Base-by-base conservation (phyloP, 1,284 basidiomycete genomes). In the Sanghuangporus sanghuang region DNA sequence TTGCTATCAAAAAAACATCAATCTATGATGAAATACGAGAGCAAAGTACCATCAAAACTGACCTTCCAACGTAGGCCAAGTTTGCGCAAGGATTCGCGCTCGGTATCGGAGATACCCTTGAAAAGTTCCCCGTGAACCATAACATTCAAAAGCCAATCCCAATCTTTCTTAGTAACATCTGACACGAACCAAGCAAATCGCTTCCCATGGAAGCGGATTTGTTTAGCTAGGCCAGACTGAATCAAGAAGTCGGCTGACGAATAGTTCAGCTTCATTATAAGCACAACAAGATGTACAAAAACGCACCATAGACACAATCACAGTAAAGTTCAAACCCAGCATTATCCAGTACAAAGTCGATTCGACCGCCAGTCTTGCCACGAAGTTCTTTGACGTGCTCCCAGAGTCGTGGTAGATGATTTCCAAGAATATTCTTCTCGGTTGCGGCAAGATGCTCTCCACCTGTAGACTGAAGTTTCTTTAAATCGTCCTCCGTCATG, bases 401-500 rank as follows among this genome's bases (percentile, higher is more conserved):
- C 93, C 95, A 97, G 14, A 98, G 81, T 54, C 85, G 77, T 63
- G 81, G 76, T 66, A 97, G 80, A 73, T 96, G 82, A 74, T 96
- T 95, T 55, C 93, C 93, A 21, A 96, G 81, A 66, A 96, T 94
- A 70, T 98, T 98, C 80, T 96, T 95, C 77, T 98, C 95, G 0
- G 96, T 97, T 0, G 94, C 92, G 6, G 96, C 95, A 54, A 98
- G 86, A 69, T 95, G 89, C 63, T 96, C 96, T 36, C 95, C 95
- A 32, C 96, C 96, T 21, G 96, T 98, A 16, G 94, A 95, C 75
- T 99, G 96, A n/a, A 98, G 83, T 62, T 91, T 87, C 77, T 96
- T 96, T 78, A 99, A 98, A 75, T 98, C 96, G 52, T 98, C 96
- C 77, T 98, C 96, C 12, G 93, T 94, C 96, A 98, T 98, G 79